These are phyloP conservation scores for Plenodomus biglobosus DNA, from an alignment of 2,329 filamentous ascomycete species.

Conservation along the genomic window DNA sequence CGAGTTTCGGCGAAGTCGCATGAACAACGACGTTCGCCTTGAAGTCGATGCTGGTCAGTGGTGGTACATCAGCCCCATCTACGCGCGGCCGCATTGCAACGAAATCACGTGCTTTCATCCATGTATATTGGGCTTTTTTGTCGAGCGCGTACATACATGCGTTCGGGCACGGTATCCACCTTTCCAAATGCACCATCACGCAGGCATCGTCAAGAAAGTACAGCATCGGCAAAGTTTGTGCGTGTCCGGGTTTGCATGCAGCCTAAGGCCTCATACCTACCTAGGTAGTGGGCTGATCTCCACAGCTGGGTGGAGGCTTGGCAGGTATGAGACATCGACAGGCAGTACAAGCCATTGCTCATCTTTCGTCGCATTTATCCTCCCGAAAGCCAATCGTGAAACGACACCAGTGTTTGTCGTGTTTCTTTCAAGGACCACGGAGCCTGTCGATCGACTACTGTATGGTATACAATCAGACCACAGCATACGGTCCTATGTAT, in stretches of 20 bases:
- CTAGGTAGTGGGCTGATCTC: not conserved
- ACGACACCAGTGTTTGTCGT: not conserved
- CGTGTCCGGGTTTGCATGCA: not conserved
- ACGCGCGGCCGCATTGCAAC: constrained; percentile 1
- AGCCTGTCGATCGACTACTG: no score
- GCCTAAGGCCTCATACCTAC: no score
- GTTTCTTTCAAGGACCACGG: no score
- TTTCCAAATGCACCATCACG: not conserved
- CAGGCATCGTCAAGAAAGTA: not conserved
- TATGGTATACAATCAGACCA: no score
- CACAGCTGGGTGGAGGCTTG: not conserved
- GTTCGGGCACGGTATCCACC: no score
- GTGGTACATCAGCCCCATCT: no score
- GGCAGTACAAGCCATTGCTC: not conserved
- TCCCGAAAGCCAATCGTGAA: not conserved
- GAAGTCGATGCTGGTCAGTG: no score
- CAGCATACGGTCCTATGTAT: no score
- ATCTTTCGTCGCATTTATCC: not conserved
- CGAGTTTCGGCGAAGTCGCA: no score
- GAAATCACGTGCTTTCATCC: constrained; percentile 1
- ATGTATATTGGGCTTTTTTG: no score
- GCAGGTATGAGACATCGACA: not conserved
- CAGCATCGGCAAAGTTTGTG: not conserved
- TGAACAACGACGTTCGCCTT: no score
- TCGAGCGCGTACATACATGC: no score